phyloP scores from a whole-genome alignment of 2,329 filamentous ascomycete genomes.

The Diaporthe helianthi region DNA sequence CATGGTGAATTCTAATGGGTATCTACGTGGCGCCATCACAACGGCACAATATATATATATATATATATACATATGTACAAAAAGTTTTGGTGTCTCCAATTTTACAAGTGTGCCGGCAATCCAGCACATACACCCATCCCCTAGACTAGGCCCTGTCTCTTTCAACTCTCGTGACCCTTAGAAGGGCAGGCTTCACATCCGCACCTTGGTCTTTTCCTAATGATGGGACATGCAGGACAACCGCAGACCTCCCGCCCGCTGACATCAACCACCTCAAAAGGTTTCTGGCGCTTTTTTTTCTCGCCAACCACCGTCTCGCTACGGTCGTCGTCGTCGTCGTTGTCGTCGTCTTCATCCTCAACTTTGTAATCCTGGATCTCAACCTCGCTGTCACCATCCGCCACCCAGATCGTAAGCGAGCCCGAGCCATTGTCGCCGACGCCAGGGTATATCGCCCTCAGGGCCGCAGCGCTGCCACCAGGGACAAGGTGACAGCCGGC shows the following conservation, averaged over 20 bases:
- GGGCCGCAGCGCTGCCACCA: no score
- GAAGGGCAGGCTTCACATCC: conserved; percentile 27
- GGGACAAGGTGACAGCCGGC: not conserved
- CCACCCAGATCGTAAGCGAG: not conserved
- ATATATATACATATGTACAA: conserved; percentile 17
- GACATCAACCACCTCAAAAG: conserved; percentile 13
- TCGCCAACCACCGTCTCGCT: conserved; percentile 16
- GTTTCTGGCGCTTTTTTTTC: conserved; percentile 16
- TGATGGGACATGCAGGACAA: conserved; percentile 18
- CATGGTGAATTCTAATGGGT: conserved; percentile 9
- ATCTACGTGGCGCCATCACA: conserved; percentile 11
- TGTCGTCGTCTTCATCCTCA: not conserved
- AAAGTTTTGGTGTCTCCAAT: not conserved
- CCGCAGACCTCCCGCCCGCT: conserved; percentile 16
- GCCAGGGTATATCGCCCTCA: not conserved
- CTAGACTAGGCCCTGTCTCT: not conserved
- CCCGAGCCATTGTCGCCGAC: not conserved
- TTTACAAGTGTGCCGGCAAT: not conserved
- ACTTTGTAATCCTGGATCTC: not conserved
- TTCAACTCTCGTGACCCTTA: not conserved
- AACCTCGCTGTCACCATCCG: not conserved
- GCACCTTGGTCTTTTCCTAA: conserved; percentile 25
- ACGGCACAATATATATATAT: no score
- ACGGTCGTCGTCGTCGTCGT: not conserved
- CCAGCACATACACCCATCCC: no score